A percentile compares a stretch with the other conserved stretches of the same genome.
These are phyloP conservation scores for Leccinum longicurvipes DNA, from an alignment of 768 basidiomycete species.

Conservation along the genomic window DNA sequence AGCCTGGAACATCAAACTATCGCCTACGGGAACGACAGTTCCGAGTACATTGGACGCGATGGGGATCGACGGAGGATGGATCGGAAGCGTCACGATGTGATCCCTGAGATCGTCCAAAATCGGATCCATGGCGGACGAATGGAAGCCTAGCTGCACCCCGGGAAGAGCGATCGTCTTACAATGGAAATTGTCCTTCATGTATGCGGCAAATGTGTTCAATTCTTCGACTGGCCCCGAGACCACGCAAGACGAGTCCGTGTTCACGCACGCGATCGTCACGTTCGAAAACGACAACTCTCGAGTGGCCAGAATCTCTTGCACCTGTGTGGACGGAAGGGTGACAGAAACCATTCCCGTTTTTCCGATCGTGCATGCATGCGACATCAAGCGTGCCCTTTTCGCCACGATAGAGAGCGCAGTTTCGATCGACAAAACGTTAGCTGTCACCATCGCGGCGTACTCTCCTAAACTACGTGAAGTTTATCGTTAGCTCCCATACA, in stretches of 20 bases:
- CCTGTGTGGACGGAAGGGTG: constrained; percentile 33
- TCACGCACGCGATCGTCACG: constrained; percentile 57
- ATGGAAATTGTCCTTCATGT: constrained; percentile 35
- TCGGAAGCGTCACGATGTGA: constrained; percentile 35
- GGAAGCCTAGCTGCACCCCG: constrained; percentile 59
- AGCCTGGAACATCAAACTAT: constrained; percentile 42
- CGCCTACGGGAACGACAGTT: constrained; percentile 49
- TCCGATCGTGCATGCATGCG: constrained; percentile 40
- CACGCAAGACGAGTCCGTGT: constrained; percentile 55
- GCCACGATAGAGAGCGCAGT: constrained; percentile 59
- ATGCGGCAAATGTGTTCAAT: constrained; percentile 39
- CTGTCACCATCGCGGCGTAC: constrained; percentile 66
- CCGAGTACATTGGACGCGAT: constrained; percentile 64
- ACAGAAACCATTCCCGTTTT: constrained; percentile 64
- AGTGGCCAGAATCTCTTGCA: constrained; percentile 36
- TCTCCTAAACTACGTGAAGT: constrained; percentile 61
- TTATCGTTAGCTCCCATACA: background rate
- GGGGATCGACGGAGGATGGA: constrained; percentile 51
- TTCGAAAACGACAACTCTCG: constrained; percentile 31
- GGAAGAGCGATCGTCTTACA: constrained; percentile 43
- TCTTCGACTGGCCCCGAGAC: constrained; percentile 52
- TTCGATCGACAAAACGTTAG: constrained; percentile 53
- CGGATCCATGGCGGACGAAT: constrained; percentile 62
- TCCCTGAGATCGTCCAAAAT: constrained; percentile 47
- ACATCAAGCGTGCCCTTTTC: constrained; percentile 54